Conservation (phyloP, 1,284 basidiomycete genomes). For the Chalciporus sp. region DNA sequence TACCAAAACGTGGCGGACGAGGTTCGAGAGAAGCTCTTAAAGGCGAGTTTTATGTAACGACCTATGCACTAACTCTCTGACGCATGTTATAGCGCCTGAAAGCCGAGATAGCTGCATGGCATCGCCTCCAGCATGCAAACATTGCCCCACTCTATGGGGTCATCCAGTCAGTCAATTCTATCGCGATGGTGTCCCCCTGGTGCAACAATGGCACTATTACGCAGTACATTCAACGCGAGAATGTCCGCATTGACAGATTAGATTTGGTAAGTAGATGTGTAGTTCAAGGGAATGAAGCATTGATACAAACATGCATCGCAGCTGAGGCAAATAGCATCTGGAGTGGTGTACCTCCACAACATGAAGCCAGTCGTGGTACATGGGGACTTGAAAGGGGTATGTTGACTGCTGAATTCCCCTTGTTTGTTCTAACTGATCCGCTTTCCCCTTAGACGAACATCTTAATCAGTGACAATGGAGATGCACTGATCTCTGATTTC, state of each 20-base stretch:
- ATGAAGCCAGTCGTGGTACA: constrained; percentile 54
- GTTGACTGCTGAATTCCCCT: constrained; percentile 2
- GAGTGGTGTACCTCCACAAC: constrained; percentile 54
- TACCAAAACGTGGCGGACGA: constrained; percentile 46
- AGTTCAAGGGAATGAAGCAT: background rate
- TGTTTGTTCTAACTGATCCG: background rate
- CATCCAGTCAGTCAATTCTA: constrained; percentile 46
- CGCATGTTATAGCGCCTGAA: constrained; percentile 45
- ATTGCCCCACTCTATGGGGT: constrained; percentile 54
- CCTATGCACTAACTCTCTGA: background rate
- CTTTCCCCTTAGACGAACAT: constrained; percentile 52
- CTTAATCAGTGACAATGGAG: constrained; percentile 50
- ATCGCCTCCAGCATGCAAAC: constrained; percentile 53
- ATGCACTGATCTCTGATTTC: constrained; percentile 59
- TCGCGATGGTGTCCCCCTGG: constrained; percentile 65
- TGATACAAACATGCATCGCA: constrained; percentile 18
- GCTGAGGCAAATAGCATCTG: constrained; percentile 54
- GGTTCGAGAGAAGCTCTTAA: constrained; percentile 53
- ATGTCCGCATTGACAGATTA: constrained; percentile 43
- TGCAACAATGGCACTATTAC: constrained; percentile 57
- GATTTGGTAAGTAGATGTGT: constrained; percentile 41
- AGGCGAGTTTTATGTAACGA: constrained; percentile 35
- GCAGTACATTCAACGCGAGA: constrained; percentile 44
- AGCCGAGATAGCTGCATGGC: constrained; percentile 55
- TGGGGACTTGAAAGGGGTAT: constrained; percentile 59